Evolutionary conservation across 1,284 basidiomycete species (phyloP).

Genomic region (Polyporus tsugae): DNA sequence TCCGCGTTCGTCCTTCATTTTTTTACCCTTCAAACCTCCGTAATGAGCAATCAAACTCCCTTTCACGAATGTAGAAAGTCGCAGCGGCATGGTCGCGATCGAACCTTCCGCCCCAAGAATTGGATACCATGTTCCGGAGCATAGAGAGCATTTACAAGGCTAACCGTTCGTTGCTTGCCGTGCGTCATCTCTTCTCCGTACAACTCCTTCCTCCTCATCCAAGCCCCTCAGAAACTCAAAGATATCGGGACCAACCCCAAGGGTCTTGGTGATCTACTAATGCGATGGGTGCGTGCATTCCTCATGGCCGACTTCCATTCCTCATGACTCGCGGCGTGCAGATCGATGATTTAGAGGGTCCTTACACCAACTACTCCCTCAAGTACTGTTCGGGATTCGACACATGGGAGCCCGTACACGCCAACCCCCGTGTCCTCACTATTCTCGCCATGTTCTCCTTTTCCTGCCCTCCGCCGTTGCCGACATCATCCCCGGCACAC

Average conservation of each 20-base stretch:
- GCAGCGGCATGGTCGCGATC: slow-evolving; percentile 96
- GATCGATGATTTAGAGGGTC: slow-evolving; percentile 90
- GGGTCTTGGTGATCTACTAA: slow-evolving; percentile 93
- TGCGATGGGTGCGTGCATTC: slow-evolving; percentile 87
- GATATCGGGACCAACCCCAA: slow-evolving; percentile 96
- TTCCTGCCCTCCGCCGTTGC: slow-evolving; percentile 64
- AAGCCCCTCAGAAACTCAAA: slow-evolving; percentile 77
- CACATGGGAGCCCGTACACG: slow-evolving; percentile 79
- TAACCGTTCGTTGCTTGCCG: slow-evolving; percentile 82
- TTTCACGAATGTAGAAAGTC: slow-evolving; percentile 72
- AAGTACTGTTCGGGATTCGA: slow-evolving; percentile 87
- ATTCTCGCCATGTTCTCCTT: slow-evolving; percentile 80
- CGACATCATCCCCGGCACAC: slow-evolving; percentile 47
- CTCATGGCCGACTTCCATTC: background rate
- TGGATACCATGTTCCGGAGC: slow-evolving; percentile 95
- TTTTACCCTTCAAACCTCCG: slow-evolving; percentile 12
- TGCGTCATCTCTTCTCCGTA: slow-evolving; percentile 47
- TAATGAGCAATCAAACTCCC: slow-evolving; percentile 23
- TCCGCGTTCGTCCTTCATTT: slow-evolving; percentile 71
- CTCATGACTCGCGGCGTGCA: slow-evolving; percentile 42
- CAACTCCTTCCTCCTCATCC: slow-evolving; percentile 24
- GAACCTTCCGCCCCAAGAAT: slow-evolving; percentile 91
- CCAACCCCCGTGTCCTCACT: slow-evolving; percentile 74
- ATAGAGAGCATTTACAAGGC: slow-evolving; percentile 93
- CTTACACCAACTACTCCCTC: slow-evolving; percentile 86